Base-by-base conservation (phyloP, 2,329 filamentous ascomycete genomes). In the Cryphonectria radicalis region DNA sequence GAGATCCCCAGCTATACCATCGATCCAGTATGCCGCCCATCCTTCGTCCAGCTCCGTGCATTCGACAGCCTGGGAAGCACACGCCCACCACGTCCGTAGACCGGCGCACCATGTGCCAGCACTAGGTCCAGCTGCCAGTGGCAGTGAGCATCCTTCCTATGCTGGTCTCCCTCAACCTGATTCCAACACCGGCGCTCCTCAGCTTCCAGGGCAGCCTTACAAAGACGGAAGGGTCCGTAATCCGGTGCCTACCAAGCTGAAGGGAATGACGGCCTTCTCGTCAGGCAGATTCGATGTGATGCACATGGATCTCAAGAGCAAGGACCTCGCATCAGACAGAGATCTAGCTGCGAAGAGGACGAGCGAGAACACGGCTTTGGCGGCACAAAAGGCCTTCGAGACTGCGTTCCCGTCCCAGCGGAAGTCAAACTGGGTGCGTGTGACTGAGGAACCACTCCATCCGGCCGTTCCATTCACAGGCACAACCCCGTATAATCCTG, bases 211-310 rank as follows among this genome's bases (percentile, higher is more conserved):
- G n/a, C 75, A 75, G 22, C 73, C 75, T 14, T 76, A 76, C n/a
- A 78, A 77, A 42, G 86, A 88, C 77, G 85, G 85, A 60, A 82
- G 86, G 35, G 82, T 88, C 19, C 80, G 86, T 70, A 89, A 90
- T 73, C 87, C 88, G 1, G 84, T 91, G 2, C 89, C 89, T 5
- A 89, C 85, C 78, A 90, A 90, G 77, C 81, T 91, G 68, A 89
- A 90, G 76, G 87, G 87, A 72, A 87, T 86, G 74, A 85, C 86
- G 28, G 84, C 87, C 73, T 81, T 82, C 37, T 86, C 84, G 75
- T 87, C 87, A 72, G 89, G 89, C 40, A 90, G 89, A 74, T 91
- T 91, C 77, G 82, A 84, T 63, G 87, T 91, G 57, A 89, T 91
- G 85, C 87, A 90, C 70, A 89, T 91, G 82, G 84, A 86, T 46